Evolutionary conservation across 2,329 filamentous ascomycete species (phyloP).

Genomic region (Fusarium sp.): DNA sequence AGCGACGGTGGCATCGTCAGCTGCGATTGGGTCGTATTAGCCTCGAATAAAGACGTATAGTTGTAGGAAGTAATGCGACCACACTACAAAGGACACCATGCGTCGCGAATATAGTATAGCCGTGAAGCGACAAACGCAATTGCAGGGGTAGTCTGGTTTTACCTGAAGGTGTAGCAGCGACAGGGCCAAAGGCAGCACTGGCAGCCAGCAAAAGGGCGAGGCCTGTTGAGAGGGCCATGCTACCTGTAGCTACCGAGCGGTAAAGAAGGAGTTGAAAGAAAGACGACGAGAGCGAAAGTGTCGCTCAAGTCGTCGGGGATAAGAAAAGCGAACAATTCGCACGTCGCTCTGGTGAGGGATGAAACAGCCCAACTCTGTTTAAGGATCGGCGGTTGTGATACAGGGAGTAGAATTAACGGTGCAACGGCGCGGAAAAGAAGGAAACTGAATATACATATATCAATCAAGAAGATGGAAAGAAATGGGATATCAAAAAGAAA

Average conservation of each 20-base stretch:
- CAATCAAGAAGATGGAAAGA: not conserved
- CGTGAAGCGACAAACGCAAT: constrained; percentile 2
- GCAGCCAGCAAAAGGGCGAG: constrained; percentile 45
- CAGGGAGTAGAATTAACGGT: not conserved
- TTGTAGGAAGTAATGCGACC: not conserved
- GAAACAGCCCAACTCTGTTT: constrained; percentile 11
- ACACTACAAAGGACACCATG: constrained; percentile 6
- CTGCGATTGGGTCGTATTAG: constrained; percentile 36
- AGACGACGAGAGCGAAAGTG: constrained; percentile 5
- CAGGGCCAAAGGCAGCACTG: constrained; percentile 34
- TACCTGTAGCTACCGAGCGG: constrained; percentile 8
- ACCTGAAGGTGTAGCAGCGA: constrained; percentile 37
- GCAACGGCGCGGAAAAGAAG: not conserved
- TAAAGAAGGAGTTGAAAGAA: constrained; percentile 5
- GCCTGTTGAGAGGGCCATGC: constrained; percentile 41
- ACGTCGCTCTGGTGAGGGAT: constrained; percentile 6
- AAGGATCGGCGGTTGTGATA: not conserved
- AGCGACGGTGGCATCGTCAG: constrained; percentile 26
- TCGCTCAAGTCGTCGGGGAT: not conserved
- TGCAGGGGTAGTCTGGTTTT: constrained; percentile 12
- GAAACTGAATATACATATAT: not conserved
- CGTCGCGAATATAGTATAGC: not conserved
- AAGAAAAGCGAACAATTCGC: constrained; percentile 8
- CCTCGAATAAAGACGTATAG: not conserved
- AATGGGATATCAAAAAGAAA: constrained; percentile 7